Evolutionary conservation across 345 rosid species (phyloP).

Genomic region (Eucalyptus rudis): DNA sequence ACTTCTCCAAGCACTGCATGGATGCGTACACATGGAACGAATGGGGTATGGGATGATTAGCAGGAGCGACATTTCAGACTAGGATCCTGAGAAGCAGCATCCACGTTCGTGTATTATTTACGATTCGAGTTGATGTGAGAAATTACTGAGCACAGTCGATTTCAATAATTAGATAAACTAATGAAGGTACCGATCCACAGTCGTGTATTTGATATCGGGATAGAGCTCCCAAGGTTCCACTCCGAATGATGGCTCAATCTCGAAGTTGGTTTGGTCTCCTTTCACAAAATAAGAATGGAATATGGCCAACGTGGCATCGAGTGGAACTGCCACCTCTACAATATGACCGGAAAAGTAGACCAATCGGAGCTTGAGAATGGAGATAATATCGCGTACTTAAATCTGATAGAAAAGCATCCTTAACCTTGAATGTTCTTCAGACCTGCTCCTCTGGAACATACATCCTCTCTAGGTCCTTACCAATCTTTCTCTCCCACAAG

Average conservation of each 20-base stretch:
- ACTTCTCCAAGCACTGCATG: not conserved
- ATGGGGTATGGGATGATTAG: too few species aligned
- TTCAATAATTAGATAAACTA: not conserved
- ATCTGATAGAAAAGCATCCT: not conserved
- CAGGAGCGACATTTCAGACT: too few species aligned
- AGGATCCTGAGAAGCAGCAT: too few species aligned
- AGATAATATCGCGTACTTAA: not conserved
- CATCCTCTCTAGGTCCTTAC: not conserved
- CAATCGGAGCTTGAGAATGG: not conserved
- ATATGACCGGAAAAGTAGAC: not conserved
- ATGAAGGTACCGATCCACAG: not conserved
- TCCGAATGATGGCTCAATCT: not conserved
- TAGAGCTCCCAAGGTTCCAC: not conserved
- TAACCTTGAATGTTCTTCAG: not conserved
- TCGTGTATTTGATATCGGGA: not conserved
- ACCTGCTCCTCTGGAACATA: not conserved
- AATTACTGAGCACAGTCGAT: not conserved
- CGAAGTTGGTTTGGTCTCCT: slow-evolving; percentile 3
- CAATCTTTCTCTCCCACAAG: not conserved
- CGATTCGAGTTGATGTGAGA: too few species aligned
- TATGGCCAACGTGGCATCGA: not conserved
- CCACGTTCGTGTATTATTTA: too few species aligned
- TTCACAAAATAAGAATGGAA: not conserved
- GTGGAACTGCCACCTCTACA: not conserved
- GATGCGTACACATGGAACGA: not conserved